Evolutionary conservation across 1,284 basidiomycete species (phyloP), one percentile per base, ranked within the genome.

Genomic region (Singerocomus inundabilis): DNA sequence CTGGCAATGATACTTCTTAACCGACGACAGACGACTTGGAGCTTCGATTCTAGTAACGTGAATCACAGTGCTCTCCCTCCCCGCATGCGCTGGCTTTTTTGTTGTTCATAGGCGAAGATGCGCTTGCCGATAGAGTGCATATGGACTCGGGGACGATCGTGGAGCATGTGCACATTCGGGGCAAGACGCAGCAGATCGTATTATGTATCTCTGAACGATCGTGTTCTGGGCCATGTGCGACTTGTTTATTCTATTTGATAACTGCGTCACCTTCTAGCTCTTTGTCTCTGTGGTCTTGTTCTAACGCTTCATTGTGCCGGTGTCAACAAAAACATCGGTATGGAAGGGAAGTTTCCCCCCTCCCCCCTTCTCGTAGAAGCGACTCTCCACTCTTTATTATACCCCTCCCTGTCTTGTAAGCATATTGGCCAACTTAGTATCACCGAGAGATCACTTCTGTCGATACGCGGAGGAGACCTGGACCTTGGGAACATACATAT

Each of bases 111-210:
- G 88, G 91, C 49, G 97, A 99, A 71, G 97, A 99, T 64, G 97
- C 97, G 0, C 72, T 99, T 32, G 96, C 97, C 38, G 99, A 99
- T 69, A 88, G 99, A 56, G 97, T 99, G 67, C 82, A 89, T 63
- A 86, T 90, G 35, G 90, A 93, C 48, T 74, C 73, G 12, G 93
- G 93, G 1, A 80, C 77, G 6, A 88, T 97, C 59, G 86, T 86
- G 25, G 93, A 93, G 0, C 93, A 96, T 70, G 92, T 96, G 21
- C 82, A 93, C 46, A 97, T 96, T 63, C 82, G 93, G 51, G 92
- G 89, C 66, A 97, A 96, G 74, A 95, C 92, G 30, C 93, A 96
- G 68, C 93, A 93, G 41, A 98, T 98, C 56, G 96, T 95, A 5
- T 76, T 21, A 21, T 21, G 21, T 98, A 55, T 93, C 91, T 30